These are phyloP conservation scores for Candida tropicalis DNA, from an alignment of 1,139 yeast genomes.

Conservation along the genomic window DNA sequence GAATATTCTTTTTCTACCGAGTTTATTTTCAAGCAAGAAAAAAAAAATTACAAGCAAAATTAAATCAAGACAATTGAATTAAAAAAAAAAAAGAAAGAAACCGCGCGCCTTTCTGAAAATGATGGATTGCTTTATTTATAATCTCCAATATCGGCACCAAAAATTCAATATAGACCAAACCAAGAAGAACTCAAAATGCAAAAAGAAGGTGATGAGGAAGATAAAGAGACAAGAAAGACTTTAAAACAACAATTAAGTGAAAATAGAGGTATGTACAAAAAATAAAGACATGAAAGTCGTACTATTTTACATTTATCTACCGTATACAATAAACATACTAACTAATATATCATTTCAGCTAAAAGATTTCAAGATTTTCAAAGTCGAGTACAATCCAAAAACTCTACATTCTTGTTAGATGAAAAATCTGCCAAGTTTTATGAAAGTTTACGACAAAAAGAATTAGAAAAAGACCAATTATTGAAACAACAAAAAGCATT, in stretches of 20 bases:
- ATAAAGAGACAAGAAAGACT: constrained; percentile 29
- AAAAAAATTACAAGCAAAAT: neutral
- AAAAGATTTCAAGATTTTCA: constrained; percentile 36
- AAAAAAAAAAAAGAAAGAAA: neutral
- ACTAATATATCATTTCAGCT: constrained; percentile 19
- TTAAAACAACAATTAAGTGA: constrained; percentile 41
- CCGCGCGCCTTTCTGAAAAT: neutral
- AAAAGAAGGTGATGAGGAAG: constrained; percentile 14
- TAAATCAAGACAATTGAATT: neutral
- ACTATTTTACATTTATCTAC: too few species aligned
- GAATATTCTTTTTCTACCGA: neutral
- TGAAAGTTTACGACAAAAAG: constrained; percentile 23
- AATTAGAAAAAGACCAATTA: constrained; percentile 18
- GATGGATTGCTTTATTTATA: neutral
- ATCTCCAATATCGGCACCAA: neutral
- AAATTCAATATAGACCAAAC: neutral
- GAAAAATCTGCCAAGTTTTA: constrained; percentile 33
- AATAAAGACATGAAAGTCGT: neutral
- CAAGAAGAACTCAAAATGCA: constrained; percentile 3
- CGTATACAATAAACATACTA: too few species aligned
- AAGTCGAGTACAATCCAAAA: constrained; percentile 35
- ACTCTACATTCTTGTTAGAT: constrained; percentile 41
- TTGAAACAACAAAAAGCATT: constrained; percentile 15
- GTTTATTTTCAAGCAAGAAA: neutral
- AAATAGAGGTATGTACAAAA: constrained; percentile 29